These are phyloP conservation scores for Apostasia shenzhenica DNA, from an alignment of 106 monocot genomes.

Conservation along the genomic window DNA sequence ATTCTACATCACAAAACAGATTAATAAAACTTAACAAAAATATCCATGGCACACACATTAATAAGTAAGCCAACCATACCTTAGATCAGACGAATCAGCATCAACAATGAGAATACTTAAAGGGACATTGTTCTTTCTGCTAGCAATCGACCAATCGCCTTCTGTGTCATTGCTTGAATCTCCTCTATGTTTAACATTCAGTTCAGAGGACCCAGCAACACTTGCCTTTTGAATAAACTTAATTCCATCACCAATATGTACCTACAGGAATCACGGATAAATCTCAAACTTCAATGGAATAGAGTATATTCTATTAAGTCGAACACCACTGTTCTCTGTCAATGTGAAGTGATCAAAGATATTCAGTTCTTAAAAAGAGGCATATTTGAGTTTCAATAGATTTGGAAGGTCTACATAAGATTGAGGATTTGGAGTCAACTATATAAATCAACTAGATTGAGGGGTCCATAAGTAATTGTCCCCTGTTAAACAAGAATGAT, in stretches of 20 bases:
- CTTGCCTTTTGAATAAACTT: slow-evolving; percentile 39
- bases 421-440: background rate
- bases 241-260: slow-evolving; percentile 79
- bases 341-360: no score
- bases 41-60: no score
- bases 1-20: no score
- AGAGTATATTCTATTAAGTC: no score
- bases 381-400: no score
- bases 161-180: background rate
- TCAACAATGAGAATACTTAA: slow-evolving; percentile 73
- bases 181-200: background rate
- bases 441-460: no score
- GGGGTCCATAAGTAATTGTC: background rate
- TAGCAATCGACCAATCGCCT: slow-evolving; percentile 2
- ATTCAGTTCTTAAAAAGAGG: no score
- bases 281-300: background rate
- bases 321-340: no score
- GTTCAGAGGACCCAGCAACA: slow-evolving; percentile 8
- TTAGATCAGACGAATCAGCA: slow-evolving; percentile 88
- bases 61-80: slow-evolving; percentile 20
- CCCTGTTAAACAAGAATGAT: no score
- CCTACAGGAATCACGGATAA: slow-evolving; percentile 27
- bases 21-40: no score
- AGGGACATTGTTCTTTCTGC: slow-evolving; percentile 10
- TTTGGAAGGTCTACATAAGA: no score